phyloP scores from a whole-genome alignment of 257 asterid species.

The Leonotis leonurus region DNA sequence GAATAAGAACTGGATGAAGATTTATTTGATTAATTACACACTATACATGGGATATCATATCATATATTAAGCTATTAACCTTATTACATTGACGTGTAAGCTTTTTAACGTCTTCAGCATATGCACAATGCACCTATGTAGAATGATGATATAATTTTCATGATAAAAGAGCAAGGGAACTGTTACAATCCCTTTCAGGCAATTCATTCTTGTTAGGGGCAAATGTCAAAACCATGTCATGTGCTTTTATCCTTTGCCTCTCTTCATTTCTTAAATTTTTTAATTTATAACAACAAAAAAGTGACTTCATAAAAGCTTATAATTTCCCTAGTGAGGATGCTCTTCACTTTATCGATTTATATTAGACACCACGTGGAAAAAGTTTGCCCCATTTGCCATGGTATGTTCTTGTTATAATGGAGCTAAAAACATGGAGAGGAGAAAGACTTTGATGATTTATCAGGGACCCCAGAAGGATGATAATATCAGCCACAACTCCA shows the following conservation, averaged over 20 bases:
- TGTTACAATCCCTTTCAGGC: background rate
- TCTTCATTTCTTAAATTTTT: background rate
- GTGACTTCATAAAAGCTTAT: background rate
- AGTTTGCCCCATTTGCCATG: background rate
- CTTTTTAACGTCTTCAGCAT: background rate
- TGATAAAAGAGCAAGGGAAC: background rate
- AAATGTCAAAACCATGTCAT: background rate
- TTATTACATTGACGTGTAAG: background rate
- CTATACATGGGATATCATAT: background rate
- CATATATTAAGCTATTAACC: background rate
- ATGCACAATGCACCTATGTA: background rate
- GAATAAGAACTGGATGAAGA: background rate
- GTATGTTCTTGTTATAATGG: background rate
- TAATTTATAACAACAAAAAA: background rate
- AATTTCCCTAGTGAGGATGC: background rate
- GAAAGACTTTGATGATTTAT: background rate
- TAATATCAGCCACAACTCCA: constrained; percentile 7
- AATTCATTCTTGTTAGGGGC: background rate
- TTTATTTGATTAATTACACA: background rate
- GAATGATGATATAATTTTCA: background rate
- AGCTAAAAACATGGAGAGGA: background rate
- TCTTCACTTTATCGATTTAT: background rate
- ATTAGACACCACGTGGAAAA: background rate
- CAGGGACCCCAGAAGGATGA: constrained; percentile 6
- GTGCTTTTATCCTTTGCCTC: background rate